phyloP scores from a whole-genome alignment of 306 rosid genomes.

The Arachis hypogaea region DNA sequence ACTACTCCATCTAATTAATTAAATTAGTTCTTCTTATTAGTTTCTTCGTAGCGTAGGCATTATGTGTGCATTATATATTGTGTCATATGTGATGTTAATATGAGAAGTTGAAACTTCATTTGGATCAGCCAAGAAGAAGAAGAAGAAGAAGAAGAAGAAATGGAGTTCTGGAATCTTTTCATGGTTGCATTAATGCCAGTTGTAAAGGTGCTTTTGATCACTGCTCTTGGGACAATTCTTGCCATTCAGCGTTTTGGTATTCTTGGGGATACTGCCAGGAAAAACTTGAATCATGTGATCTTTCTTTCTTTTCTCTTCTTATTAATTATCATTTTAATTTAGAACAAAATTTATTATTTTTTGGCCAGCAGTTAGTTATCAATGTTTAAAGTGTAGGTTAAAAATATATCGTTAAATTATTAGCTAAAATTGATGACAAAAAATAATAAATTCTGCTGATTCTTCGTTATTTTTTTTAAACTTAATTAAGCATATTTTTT shows the following conservation, averaged over 20 bases:
- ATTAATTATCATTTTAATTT: too few species aligned
- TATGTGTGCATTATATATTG: too few species aligned
- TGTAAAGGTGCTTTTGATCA: conserved; percentile 44
- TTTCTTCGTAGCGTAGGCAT: not conserved
- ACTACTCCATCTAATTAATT: not conserved
- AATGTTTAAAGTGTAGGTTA: too few species aligned
- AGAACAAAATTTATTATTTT: too few species aligned
- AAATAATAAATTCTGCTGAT: too few species aligned
- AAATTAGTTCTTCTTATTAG: not conserved
- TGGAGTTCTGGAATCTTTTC: conserved; percentile 50
- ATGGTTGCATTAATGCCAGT: conserved; percentile 52
- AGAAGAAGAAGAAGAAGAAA: not conserved
- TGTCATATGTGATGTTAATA: not conserved
- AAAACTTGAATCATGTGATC: conserved; percentile 46
- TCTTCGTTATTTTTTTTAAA: too few species aligned
- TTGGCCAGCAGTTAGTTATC: too few species aligned
- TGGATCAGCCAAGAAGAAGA: not conserved
- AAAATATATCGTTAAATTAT: too few species aligned
- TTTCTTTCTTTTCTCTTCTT: not conserved
- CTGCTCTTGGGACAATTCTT: conserved; percentile 42
- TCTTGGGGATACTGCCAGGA: conserved; percentile 37
- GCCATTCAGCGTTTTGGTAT: conserved; percentile 46
- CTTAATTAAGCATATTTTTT: too few species aligned
- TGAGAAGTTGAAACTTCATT: not conserved
- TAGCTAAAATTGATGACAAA: too few species aligned